Percentiles rank a stretch among this genome's conserved stretches.
Evolutionary conservation across 1,284 basidiomycete genomes (phyloP).

Genomic region (Trichosporon coremiiforme): DNA sequence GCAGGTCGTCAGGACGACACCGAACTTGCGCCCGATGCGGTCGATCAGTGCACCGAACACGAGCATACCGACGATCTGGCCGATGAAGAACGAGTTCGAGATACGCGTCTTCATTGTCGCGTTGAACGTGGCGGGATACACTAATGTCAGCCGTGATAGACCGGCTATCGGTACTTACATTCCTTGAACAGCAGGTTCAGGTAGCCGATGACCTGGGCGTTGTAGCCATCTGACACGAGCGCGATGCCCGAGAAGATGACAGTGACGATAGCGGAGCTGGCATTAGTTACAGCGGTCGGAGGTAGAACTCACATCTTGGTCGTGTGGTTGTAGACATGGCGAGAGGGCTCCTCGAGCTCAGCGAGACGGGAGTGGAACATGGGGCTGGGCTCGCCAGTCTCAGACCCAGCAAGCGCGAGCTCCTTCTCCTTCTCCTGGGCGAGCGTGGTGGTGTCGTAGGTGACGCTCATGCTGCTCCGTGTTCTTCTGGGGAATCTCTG

Average conservation of each 20-base stretch:
- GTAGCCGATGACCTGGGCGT: constrained; percentile 36
- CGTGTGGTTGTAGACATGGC: constrained; percentile 26
- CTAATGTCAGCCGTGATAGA: constrained; percentile 23
- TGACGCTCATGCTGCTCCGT: not conserved
- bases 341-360: constrained; percentile 24
- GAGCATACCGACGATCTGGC: constrained; percentile 52
- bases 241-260: constrained; percentile 39
- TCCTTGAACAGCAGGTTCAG: constrained; percentile 25
- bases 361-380: constrained; percentile 21
- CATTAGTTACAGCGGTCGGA: not conserved
- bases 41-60: constrained; percentile 67
- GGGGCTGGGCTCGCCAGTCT: not conserved
- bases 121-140: constrained; percentile 60
- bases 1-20: constrained; percentile 69
- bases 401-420: not conserved
- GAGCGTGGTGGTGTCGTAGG: not conserved
- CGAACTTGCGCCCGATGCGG: constrained; percentile 69
- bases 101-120: constrained; percentile 67
- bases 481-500: not conserved
- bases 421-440: constrained; percentile 5
- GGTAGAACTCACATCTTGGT: constrained; percentile 26
- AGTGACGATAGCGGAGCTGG: constrained; percentile 25
- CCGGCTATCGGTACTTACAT: constrained; percentile 9
- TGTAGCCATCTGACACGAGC: constrained; percentile 42
- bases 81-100: constrained; percentile 72